phyloP scores from a whole-genome alignment of 345 rosid species.

The thale cress (Arabidopsis thaliana) region DNA sequence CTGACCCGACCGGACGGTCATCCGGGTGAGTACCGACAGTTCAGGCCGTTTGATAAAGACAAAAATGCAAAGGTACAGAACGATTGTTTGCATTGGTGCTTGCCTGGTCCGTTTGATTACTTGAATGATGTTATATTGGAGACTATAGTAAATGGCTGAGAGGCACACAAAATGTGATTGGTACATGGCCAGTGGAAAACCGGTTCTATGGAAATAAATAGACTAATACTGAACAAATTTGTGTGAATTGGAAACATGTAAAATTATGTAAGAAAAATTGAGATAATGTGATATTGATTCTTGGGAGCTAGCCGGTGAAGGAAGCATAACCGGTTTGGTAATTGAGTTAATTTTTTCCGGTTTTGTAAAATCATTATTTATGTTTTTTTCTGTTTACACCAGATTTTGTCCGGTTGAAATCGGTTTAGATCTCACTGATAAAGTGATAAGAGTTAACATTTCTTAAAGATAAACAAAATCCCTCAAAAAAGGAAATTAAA shows the following conservation, averaged over 20 bases:
- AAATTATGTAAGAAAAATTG: not conserved
- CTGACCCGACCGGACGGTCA: conserved; percentile 87
- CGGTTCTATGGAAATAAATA: conserved; percentile 16
- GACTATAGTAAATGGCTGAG: conserved; percentile 56
- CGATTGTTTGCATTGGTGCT: conserved; percentile 97
- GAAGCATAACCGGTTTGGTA: conserved; percentile 28
- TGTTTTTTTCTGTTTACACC: not conserved
- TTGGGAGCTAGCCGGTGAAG: conserved; percentile 15
- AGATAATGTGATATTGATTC: conserved; percentile 4
- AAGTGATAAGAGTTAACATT: not conserved
- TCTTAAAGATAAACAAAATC: not conserved
- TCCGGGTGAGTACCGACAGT: conserved; percentile 83
- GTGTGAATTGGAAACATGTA: conserved; percentile 20
- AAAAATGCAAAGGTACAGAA: conserved; percentile 74
- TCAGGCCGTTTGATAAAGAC: conserved; percentile 69
- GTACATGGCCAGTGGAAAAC: conserved; percentile 2
- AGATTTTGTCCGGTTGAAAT: not conserved
- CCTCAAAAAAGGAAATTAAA: not conserved
- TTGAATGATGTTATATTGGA: conserved; percentile 93
- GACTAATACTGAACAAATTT: conserved; percentile 20
- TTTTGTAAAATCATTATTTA: conserved; percentile 11
- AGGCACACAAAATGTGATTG: conserved; percentile 11
- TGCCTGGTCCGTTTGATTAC: conserved; percentile 90
- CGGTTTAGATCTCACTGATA: not conserved
- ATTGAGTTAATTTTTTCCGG: not conserved